Percentiles rank a stretch among this genome's conserved stretches.
Conservation (phyloP, 768 basidiomycete genomes). For the Suillus weaverae region DNA sequence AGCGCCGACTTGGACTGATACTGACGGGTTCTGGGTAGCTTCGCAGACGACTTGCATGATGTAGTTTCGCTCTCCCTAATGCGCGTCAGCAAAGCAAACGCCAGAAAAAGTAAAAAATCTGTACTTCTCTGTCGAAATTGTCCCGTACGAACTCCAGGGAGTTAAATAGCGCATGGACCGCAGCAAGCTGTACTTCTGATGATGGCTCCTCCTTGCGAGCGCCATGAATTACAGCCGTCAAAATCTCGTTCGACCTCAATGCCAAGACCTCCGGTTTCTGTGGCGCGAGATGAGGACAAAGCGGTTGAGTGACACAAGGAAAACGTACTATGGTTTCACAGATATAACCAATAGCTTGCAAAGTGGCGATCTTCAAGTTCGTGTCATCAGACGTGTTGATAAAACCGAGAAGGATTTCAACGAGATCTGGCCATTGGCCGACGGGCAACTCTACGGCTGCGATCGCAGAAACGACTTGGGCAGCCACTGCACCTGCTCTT, state of each 20-base stretch:
- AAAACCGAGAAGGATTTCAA: slow-evolving; percentile 84
- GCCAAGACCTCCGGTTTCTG: slow-evolving; percentile 93
- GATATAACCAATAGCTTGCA: slow-evolving; percentile 95
- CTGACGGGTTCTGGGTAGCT: slow-evolving; percentile 83
- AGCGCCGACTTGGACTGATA: slow-evolving; percentile 89
- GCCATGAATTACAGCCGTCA: slow-evolving; percentile 98
- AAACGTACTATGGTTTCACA: slow-evolving; percentile 91
- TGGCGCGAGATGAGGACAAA: slow-evolving; percentile 9
- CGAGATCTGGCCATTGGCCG: slow-evolving; percentile 87
- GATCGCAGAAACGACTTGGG: slow-evolving; percentile 93
- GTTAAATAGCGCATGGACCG: slow-evolving; percentile 90
- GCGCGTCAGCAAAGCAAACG: neutral
- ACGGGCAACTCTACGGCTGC: slow-evolving; percentile 90
- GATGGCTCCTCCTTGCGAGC: slow-evolving; percentile 95
- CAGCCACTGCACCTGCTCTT: slow-evolving; percentile 84
- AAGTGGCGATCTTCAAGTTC: slow-evolving; percentile 79
- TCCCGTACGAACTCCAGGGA: slow-evolving; percentile 97
- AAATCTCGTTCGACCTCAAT: slow-evolving; percentile 90
- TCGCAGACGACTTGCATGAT: slow-evolving; percentile 99
- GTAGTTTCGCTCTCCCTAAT: slow-evolving; percentile 96
- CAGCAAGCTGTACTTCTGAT: slow-evolving; percentile 87
- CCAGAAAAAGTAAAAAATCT: neutral
- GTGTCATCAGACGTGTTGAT: slow-evolving; percentile 73
- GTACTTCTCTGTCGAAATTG: slow-evolving; percentile 95
- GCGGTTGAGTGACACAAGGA: slow-evolving; percentile 7